Evolutionary conservation across 331 rosid species (phyloP).

Genomic region (Acacia concinna): DNA sequence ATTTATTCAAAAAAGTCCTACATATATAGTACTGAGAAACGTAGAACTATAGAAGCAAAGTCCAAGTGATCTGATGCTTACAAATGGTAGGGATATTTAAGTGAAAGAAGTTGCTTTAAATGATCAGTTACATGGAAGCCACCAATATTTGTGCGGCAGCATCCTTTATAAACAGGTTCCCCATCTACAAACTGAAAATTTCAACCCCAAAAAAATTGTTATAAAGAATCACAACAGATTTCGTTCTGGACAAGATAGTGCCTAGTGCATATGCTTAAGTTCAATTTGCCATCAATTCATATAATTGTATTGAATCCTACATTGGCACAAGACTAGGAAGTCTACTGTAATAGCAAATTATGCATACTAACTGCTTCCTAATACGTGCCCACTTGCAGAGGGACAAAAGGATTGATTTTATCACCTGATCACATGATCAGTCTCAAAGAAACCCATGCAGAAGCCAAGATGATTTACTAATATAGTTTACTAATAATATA

Average conservation of each 20-base stretch:
- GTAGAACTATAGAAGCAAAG: slow-evolving; percentile 30
- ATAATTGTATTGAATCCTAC: slow-evolving; percentile 10
- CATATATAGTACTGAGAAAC: slow-evolving; percentile 8
- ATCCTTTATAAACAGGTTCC: slow-evolving; percentile 82
- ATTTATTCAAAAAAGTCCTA: slow-evolving; percentile 28
- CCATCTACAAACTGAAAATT: slow-evolving; percentile 78
- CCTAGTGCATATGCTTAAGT: background rate
- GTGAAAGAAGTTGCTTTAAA: slow-evolving; percentile 87
- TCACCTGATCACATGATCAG: background rate
- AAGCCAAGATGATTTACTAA: background rate
- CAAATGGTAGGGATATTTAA: slow-evolving; percentile 90
- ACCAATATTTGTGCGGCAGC: slow-evolving; percentile 89
- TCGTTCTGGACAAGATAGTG: background rate
- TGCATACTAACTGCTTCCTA: background rate
- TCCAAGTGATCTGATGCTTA: slow-evolving; percentile 45
- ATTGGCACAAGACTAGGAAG: slow-evolving; percentile 5
- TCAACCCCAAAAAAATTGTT: background rate
- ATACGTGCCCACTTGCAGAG: background rate
- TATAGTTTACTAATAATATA: background rate
- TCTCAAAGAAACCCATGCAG: background rate
- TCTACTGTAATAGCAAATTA: background rate
- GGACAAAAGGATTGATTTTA: slow-evolving; percentile 9
- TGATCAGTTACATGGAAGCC: slow-evolving; percentile 90
- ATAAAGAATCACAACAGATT: background rate
- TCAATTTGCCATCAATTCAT: background rate